Percentiles rank a stretch among this genome's conserved stretches.
Evolutionary conservation across 2,329 filamentous ascomycete genomes (phyloP).

Genomic region (Drechslerella stenobrocha): DNA sequence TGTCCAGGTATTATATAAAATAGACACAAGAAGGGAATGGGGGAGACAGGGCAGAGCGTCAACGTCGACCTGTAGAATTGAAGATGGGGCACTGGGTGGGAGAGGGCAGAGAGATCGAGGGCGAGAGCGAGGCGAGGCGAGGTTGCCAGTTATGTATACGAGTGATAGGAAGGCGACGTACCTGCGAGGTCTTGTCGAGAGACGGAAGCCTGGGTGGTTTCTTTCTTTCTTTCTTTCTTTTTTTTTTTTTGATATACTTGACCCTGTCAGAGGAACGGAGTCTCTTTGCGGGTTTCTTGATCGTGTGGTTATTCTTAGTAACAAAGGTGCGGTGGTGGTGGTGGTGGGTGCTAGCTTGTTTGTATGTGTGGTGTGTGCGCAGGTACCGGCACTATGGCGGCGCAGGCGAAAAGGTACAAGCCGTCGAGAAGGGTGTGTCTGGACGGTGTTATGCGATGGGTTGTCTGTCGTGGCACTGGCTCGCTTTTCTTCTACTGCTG

Average conservation of each 20-base stretch:
- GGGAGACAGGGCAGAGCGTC: conserved; percentile 46
- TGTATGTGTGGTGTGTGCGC: conserved; percentile 22
- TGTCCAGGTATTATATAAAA: conserved; percentile 45
- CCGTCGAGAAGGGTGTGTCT: no score
- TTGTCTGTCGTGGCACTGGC: no score
- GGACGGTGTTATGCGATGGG: no score
- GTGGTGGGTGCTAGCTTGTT: conserved; percentile 21
- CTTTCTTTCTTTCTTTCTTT: neutral
- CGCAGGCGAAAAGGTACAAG: no score
- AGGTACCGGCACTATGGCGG: conserved; percentile 6
- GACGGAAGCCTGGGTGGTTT: conserved; percentile 41
- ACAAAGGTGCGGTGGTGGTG: conserved; percentile 32
- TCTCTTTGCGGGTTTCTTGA: conserved; percentile 24
- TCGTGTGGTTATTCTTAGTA: conserved; percentile 48
- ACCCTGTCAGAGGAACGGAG: conserved; percentile 33
- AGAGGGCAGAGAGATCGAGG: conserved; percentile 17
- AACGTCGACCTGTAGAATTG: conserved; percentile 50
- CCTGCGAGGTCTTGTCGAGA: conserved; percentile 18
- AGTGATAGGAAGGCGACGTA: conserved; percentile 43
- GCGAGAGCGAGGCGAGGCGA: conserved; percentile 18
- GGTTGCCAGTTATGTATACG: conserved; percentile 37
- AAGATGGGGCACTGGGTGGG: conserved; percentile 28
- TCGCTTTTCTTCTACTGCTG: no score
- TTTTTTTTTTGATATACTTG: neutral
- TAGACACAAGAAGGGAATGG: conserved; percentile 20